Percentiles rank a stretch among this genome's conserved stretches.
phyloP scores from a whole-genome alignment of 2,329 filamentous ascomycete species.

The Pezicula neosporulosa region DNA sequence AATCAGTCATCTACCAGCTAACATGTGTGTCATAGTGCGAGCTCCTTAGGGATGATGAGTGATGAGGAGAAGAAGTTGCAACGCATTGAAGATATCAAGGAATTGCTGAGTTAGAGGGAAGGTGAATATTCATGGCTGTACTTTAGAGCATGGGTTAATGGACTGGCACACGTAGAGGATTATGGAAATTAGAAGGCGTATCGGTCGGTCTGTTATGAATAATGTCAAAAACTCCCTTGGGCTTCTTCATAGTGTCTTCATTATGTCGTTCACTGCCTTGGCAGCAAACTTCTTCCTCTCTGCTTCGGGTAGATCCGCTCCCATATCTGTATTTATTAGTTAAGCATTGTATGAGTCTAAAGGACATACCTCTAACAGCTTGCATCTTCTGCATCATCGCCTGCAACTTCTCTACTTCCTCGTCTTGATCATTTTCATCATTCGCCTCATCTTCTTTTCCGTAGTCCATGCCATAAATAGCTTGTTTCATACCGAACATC shows the following conservation, averaged over 20 bases:
- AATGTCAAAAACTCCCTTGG: too few relatives aligned
- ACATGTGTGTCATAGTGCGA: slow-evolving; percentile 60
- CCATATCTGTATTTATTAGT: slow-evolving; percentile 45
- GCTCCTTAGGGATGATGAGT: slow-evolving; percentile 87
- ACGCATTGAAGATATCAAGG: slow-evolving; percentile 89
- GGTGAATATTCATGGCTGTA: too few relatives aligned
- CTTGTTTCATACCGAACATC: slow-evolving; percentile 33
- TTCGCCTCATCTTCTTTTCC: slow-evolving; percentile 2
- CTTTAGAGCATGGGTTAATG: too few relatives aligned
- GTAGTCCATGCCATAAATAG: slow-evolving; percentile 22
- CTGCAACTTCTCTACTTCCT: slow-evolving; percentile 54
- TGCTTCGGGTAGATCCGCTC: slow-evolving; percentile 54
- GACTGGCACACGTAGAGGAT: too few relatives aligned
- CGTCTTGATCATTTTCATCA: slow-evolving; percentile 23
- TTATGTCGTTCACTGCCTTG: slow-evolving; percentile 60
- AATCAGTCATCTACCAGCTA: slow-evolving; percentile 5
- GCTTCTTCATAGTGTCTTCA: slow-evolving; percentile 38
- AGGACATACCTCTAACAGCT: slow-evolving; percentile 40
- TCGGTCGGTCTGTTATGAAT: too few relatives aligned
- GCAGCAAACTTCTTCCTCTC: slow-evolving; percentile 59
- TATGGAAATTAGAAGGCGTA: too few relatives aligned
- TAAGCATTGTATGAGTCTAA: neutral
- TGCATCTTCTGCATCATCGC: slow-evolving; percentile 62
- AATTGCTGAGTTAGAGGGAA: slow-evolving; percentile 54
- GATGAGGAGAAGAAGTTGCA: slow-evolving; percentile 91